phyloP scores from a whole-genome alignment of 345 rosid species.

The Lagerstroemia speciosa region DNA sequence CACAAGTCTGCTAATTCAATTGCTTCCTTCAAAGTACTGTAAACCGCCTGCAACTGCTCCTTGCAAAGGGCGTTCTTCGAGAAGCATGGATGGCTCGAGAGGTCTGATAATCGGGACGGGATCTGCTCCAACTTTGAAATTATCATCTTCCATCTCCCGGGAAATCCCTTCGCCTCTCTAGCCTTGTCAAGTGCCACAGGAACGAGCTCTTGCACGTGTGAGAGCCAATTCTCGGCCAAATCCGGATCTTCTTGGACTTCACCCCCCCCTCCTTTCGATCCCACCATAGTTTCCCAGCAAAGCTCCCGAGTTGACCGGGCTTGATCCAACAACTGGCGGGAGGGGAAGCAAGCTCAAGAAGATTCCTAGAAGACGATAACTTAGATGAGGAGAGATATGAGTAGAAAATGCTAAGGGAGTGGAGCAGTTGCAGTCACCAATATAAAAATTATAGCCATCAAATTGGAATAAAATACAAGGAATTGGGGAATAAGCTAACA shows the following conservation, averaged over 20 bases:
- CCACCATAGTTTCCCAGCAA: conserved; percentile 30
- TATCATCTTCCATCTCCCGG: conserved; percentile 83
- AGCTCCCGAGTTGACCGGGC: conserved; percentile 6
- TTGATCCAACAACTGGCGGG: conserved; percentile 21
- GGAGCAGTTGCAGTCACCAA: conserved; percentile 72
- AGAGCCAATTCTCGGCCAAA: conserved; percentile 72
- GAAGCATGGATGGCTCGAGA: conserved; percentile 93
- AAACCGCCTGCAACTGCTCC: conserved; percentile 80
- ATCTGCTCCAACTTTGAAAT: conserved; percentile 74
- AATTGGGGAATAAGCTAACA: conserved; percentile 26
- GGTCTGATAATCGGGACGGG: conserved; percentile 62
- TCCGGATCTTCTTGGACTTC: conserved; percentile 17
- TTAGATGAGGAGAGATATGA: conserved; percentile 19
- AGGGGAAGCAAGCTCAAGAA: conserved; percentile 8
- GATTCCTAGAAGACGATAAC: conserved; percentile 18
- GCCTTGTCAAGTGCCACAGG: conserved; percentile 54
- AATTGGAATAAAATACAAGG: conserved; percentile 19
- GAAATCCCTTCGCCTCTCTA: conserved; percentile 54
- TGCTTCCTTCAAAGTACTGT: conserved; percentile 33
- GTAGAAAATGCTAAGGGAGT: conserved; percentile 33
- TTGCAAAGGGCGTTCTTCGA: conserved; percentile 71
- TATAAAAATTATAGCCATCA: conserved; percentile 14
- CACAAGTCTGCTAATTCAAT: conserved; percentile 42
- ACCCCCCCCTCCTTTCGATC: conserved; percentile 28
- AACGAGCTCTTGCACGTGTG: conserved; percentile 58